Base-by-base conservation (phyloP, 2,329 filamentous ascomycete genomes). In the Penicillium sp. region DNA sequence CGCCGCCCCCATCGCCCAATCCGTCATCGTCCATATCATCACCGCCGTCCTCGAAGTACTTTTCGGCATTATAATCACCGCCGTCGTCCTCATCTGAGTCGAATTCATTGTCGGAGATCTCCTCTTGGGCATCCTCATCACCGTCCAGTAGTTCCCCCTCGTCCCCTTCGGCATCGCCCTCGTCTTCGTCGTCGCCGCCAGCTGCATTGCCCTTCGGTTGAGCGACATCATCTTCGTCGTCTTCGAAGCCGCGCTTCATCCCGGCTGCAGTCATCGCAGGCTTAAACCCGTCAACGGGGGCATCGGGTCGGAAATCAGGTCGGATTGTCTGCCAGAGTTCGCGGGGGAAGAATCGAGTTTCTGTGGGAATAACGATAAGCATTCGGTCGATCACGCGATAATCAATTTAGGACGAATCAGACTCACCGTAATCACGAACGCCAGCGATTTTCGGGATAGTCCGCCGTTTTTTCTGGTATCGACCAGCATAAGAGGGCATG, bases 31-130 rank as follows among this genome's bases (percentile, higher is more conserved):
- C 75, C 44, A 70, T 76, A 40, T 78, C 78, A 42, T 78, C 77
- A 43, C 80, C 84, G 6, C 84, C 84, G 48, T 77, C 81, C 55
- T 83, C 80, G 61, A 84, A 84, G 72, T 87, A 86, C 56, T 86
- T 79, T 61, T 87, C 84, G 1, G 81, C 84, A 59, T 86, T 82
- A 61, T 87, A 86, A 63, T 86, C 84, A 3, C 81, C 83, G 4
- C 77, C 80, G 29, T 79, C 78, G 49, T 84, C 81, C 10, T 84
- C 83, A 37, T 84, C 82, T 20, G 82, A 81, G 37, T 83, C 80
- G 55, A 83, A 85, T 47, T 84, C 80, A 51, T 83, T 80, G 46
- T 85, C 83, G 6, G 79, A 75, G 26, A 81, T 76, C 52, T 82
- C 78, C 34, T 81, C 79, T 17, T 80, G 76, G 12, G 72, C 69